phyloP scores from a whole-genome alignment of 495 filamentous ascomycete species.

The Lasiosphaeria miniovina region DNA sequence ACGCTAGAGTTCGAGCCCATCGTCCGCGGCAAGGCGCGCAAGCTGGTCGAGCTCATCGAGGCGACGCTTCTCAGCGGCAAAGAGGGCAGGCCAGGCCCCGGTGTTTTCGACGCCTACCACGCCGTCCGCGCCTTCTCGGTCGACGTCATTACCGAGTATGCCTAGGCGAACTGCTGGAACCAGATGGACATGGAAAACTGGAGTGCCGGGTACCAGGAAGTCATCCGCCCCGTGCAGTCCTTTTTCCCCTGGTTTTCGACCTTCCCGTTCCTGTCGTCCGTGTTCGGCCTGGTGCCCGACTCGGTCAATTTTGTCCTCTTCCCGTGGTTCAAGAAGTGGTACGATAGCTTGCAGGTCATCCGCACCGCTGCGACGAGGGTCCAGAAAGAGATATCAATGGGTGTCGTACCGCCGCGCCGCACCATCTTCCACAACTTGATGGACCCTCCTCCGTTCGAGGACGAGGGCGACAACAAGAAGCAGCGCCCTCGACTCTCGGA shows the following conservation, averaged over 20 bases:
- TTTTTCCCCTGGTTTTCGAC: conserved; percentile 19
- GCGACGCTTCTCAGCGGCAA: not conserved
- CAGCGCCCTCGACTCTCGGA: conserved; percentile 22
- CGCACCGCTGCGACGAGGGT: conserved; percentile 17
- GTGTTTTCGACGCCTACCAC: conserved; percentile 27
- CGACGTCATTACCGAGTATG: conserved; percentile 46
- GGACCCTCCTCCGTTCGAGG: conserved; percentile 10
- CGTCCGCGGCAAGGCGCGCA: conserved; percentile 20
- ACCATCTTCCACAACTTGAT: conserved; percentile 31
- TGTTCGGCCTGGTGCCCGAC: conserved; percentile 17
- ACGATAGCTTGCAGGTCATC: conserved; percentile 14
- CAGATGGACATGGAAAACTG: conserved; percentile 11
- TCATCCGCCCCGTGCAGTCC: conserved; percentile 18
- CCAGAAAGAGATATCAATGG: conserved; percentile 10
- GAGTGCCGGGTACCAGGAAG: conserved; percentile 22
- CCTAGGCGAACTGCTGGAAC: conserved; percentile 33
- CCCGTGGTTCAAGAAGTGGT: conserved; percentile 12
- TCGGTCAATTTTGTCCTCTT: conserved; percentile 18
- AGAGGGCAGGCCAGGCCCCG: not conserved
- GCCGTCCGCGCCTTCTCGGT: conserved; percentile 36
- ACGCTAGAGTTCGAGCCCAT: conserved; percentile 34
- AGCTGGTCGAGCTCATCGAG: conserved; percentile 18
- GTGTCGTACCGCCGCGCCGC: conserved; percentile 11
- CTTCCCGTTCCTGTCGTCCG: conserved; percentile 15
- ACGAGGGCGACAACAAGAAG: conserved; percentile 16